These are phyloP conservation scores for Carex scoparia DNA, from an alignment of 176 grass and related monocot species.

Conservation along the genomic window DNA sequence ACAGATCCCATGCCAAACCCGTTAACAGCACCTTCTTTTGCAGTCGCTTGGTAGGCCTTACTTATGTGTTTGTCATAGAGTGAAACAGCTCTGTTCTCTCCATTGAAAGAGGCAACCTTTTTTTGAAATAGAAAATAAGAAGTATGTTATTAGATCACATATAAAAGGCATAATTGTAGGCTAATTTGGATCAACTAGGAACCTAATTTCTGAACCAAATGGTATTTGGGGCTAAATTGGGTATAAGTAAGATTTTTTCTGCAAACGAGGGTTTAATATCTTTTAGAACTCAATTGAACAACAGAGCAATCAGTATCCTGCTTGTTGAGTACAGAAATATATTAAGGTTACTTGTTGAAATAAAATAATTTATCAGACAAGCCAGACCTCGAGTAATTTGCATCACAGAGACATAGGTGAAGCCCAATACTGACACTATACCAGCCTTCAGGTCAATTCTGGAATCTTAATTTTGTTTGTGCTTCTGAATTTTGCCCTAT, in stretches of 20 bases:
- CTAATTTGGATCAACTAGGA: not conserved
- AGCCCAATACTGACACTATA: not conserved
- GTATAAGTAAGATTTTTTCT: not conserved
- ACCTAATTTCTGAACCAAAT: not conserved
- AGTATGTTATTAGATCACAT: not conserved
- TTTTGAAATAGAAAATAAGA: not conserved
- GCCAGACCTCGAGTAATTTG: not conserved
- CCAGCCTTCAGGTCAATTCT: not conserved
- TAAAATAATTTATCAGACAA: not conserved
- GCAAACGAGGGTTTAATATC: not conserved
- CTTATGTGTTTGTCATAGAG: slow-evolving; percentile 11
- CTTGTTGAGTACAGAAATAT: not conserved
- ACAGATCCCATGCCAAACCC: slow-evolving; percentile 21
- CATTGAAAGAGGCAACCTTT: slow-evolving; percentile 22
- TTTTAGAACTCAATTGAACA: not conserved
- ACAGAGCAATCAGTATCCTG: not conserved
- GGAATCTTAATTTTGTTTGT: not conserved
- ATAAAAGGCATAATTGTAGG: not conserved
- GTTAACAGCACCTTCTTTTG: slow-evolving; percentile 17
- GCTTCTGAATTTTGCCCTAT: not conserved
- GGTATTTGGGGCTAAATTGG: not conserved
- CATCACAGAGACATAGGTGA: not conserved
- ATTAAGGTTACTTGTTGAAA: not conserved
- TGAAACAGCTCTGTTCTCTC: not conserved
- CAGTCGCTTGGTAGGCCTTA: not conserved